phyloP scores from a whole-genome alignment of 1,284 basidiomycete species.

The Melanopsichium pennsylvanicum region DNA sequence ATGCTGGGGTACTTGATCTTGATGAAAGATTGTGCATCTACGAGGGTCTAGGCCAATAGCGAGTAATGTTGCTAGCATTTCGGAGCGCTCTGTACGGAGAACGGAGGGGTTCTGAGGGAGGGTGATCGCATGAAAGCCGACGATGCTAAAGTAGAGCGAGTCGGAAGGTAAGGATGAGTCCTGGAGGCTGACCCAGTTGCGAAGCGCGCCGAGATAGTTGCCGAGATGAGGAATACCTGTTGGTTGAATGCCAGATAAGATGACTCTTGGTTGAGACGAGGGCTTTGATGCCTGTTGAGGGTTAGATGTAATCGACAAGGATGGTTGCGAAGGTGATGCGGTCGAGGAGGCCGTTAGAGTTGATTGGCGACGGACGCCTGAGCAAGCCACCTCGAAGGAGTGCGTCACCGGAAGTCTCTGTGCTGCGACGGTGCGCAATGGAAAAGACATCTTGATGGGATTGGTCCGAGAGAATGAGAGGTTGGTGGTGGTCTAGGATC shows the following conservation, averaged over 20 bases:
- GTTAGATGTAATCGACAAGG: background rate
- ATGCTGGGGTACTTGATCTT: slow-evolving; percentile 87
- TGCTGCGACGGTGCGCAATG: too few species aligned
- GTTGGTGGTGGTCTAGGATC: too few species aligned
- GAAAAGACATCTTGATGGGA: too few species aligned
- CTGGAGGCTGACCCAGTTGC: slow-evolving; percentile 86
- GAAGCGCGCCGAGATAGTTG: slow-evolving; percentile 88
- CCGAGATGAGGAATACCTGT: slow-evolving; percentile 89
- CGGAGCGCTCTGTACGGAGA: slow-evolving; percentile 68
- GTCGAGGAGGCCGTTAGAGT: too few species aligned
- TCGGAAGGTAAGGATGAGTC: slow-evolving; percentile 70
- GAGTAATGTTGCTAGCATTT: slow-evolving; percentile 83
- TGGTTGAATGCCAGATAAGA: slow-evolving; percentile 84
- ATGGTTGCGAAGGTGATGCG: background rate
- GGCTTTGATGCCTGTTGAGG: background rate
- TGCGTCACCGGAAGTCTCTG: too few species aligned
- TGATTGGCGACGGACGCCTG: too few species aligned
- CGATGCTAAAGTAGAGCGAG: slow-evolving; percentile 77
- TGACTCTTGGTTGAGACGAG: slow-evolving; percentile 58
- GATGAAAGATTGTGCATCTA: slow-evolving; percentile 81
- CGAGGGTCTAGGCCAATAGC: slow-evolving; percentile 85
- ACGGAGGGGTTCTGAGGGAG: slow-evolving; percentile 49
- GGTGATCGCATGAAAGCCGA: slow-evolving; percentile 72
- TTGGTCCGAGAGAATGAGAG: too few species aligned
- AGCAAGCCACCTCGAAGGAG: too few species aligned